Evolutionary conservation across 805 yeast genomes (phyloP), one percentile per base, ranked within the genome.

Genomic region (Gaillardinia entomophila): DNA sequence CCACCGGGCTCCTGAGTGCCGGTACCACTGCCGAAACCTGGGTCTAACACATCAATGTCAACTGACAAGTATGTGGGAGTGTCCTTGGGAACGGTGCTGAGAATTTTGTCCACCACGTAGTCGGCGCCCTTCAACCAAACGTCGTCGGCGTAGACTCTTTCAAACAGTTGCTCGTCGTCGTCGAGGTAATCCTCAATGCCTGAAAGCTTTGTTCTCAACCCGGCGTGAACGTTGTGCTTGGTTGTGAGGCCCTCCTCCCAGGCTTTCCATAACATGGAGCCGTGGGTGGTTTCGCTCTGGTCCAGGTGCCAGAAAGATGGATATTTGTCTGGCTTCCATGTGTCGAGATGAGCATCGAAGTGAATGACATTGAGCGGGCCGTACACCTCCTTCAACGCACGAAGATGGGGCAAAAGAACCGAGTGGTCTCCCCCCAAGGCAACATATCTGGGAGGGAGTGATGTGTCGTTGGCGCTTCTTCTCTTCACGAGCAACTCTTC

Each of bases 401-500:
- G 66, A 37, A 83, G 56, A 40, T 81, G 85, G 2, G 90, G 88
- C 32, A 84, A 63, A 26, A 82, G 67, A 20, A 85, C 73, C 2
- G 88, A 77, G 55, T 85, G 95, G 51, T 85, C 95, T 27, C 95
- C 95, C 8, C 95, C 95, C 17, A 85, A 62, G 0, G 85, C 79
- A 13, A 84, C 73, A 26, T 78, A 67, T 37, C 83, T 64, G 14
- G 92, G 89, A 6, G 77, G 72, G 4, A 27, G 26, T 6, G 34
- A 8, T 19, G 38, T 25, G 10, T 46, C 31, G 28, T 54, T 40
- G 12, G 34, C 30, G 1, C 62, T 35, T 4, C 52, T 42, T 41
- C 67, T 58, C 14, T 59, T 51, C 27, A 73, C 52, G 33, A 82
- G 56, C 48, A 80, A 78, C 42, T 73, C 77, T 26, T 77, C 75